Evolutionary conservation across 140 eudicot species (phyloP), one percentile per base, ranked within the genome.

Genomic region (Senecio squalidus): DNA sequence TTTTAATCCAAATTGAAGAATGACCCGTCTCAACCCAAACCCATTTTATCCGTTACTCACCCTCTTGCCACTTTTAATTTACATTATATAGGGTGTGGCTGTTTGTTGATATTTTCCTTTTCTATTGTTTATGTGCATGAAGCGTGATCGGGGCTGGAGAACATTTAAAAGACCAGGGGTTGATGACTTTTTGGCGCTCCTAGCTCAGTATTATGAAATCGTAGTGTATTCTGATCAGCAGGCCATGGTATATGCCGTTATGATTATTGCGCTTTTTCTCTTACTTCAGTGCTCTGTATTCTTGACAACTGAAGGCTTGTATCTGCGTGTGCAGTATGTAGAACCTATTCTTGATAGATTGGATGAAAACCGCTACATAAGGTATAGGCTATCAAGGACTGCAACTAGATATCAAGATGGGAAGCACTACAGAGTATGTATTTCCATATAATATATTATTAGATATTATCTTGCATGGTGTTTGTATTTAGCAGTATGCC

Each of bases 101-200:
- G 1, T 28, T 44, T 22, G 20, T 47, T 66, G 27, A 20, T 48
- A 20, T 60, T 28, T 62, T 18, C 17, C 6, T 53, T 62, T 60
- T 28, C 31, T 56, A n/a, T 52, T 4, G 20, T 55, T 51, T 24
- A 28, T 55, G 56, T 30, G 15, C 6, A 2, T 29, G 49, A 62
- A 91, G 98, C 96, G 95, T 79, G 98, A 92, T 40, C 77, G 96
- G 66, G 98, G 98, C 55, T 92, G 98, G 98, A 76, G 89, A 81
- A 86, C 97, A 28, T 82, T 84, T 54, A 89, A 89, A 68, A 75
- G 95, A 54, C 97, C 97, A 18, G 95, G 97, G 29, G 93, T 89
- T 13, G 93, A 89, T 69, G 86, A 73, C 66, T 89, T 89, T 54
- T 64, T 89, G 76, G 97, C 84, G 57, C 89, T 77, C 30, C 64